phyloP scores from a whole-genome alignment of 1,139 yeast genomes.

The Wickerhamiella infanticola region DNA sequence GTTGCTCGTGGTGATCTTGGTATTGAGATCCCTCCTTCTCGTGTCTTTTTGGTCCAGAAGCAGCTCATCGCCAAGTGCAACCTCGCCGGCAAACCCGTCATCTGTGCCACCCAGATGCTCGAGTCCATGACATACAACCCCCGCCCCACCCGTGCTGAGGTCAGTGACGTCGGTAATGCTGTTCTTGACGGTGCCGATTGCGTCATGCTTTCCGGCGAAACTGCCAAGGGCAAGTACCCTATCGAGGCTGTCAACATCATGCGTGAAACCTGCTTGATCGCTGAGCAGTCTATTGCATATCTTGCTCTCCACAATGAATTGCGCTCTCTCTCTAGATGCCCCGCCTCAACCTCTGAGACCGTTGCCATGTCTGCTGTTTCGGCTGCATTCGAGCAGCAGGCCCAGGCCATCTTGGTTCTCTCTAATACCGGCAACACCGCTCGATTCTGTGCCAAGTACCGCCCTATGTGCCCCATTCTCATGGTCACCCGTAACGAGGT shows the following conservation, averaged over 20 bases:
- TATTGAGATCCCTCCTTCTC: slow-evolving; percentile 98
- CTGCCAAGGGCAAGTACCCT: slow-evolving; percentile 99
- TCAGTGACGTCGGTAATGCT: slow-evolving; percentile 97
- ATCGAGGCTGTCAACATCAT: slow-evolving; percentile 93
- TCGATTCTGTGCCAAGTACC: slow-evolving; percentile 90
- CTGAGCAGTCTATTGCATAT: slow-evolving; percentile 95
- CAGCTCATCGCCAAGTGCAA: slow-evolving; percentile 98
- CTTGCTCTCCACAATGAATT: slow-evolving; percentile 75
- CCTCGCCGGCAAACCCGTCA: slow-evolving; percentile 98
- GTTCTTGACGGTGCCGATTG: slow-evolving; percentile 99
- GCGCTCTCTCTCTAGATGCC: slow-evolving; percentile 71
- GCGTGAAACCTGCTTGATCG: slow-evolving; percentile 94
- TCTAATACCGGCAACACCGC: slow-evolving; percentile 94
- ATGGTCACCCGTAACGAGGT: slow-evolving; percentile 94
- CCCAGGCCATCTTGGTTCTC: slow-evolving; percentile 91
- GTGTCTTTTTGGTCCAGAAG: slow-evolving; percentile 96
- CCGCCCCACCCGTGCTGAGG: slow-evolving; percentile 99
- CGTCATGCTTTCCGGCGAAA: slow-evolving; percentile 98
- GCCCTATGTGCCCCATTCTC: slow-evolving; percentile 94
- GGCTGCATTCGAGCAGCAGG: slow-evolving; percentile 90
- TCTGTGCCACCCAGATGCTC: slow-evolving; percentile 99
- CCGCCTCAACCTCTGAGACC: slow-evolving; percentile 91
- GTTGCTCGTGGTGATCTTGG: slow-evolving; percentile 99
- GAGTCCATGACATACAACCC: slow-evolving; percentile 99
- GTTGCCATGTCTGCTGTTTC: slow-evolving; percentile 95